Evolutionary conservation across 345 rosid genomes (phyloP).

Genomic region (Brassica rapa): DNA sequence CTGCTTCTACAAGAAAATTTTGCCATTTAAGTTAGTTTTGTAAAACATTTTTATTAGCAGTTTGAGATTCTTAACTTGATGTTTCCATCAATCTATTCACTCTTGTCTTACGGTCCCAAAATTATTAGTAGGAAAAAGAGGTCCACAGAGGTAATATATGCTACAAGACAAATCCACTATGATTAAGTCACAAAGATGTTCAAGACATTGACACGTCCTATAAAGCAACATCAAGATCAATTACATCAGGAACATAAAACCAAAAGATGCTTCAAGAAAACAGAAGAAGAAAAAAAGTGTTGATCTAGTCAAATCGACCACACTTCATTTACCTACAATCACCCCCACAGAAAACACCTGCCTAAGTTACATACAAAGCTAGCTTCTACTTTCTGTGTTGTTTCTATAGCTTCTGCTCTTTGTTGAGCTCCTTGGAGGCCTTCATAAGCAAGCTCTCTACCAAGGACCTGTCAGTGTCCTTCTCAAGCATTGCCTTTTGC

Average conservation of each 20-base stretch:
- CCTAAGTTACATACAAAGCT: slow-evolving; percentile 47
- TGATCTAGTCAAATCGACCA: slow-evolving; percentile 38
- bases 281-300: slow-evolving; percentile 3
- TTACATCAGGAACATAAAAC: slow-evolving; percentile 32
- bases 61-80: slow-evolving; percentile 5
- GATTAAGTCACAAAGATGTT: slow-evolving; percentile 22
- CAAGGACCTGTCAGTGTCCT: slow-evolving; percentile 90
- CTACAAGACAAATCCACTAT: slow-evolving; percentile 14
- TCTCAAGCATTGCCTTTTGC: slow-evolving; percentile 72
- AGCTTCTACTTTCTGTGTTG: slow-evolving; percentile 34
- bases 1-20: neutral
- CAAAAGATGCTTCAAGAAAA: slow-evolving; percentile 32
- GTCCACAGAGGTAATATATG: neutral
- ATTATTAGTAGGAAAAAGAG: neutral
- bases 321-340: slow-evolving; percentile 51
- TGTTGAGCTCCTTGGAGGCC: slow-evolving; percentile 16
- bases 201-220: slow-evolving; percentile 26
- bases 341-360: slow-evolving; percentile 37
- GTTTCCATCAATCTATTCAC: slow-evolving; percentile 10
- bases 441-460: slow-evolving; percentile 48
- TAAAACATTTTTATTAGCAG: neutral
- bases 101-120: neutral
- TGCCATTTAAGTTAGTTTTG: slow-evolving; percentile 10
- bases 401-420: slow-evolving; percentile 31
- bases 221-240: slow-evolving; percentile 22